A percentile compares a stretch with the other conserved stretches of the same genome.
These are phyloP conservation scores for Paramecium sonneborni DNA, from an alignment of 73 alveolate species.

Conservation along the genomic window DNA sequence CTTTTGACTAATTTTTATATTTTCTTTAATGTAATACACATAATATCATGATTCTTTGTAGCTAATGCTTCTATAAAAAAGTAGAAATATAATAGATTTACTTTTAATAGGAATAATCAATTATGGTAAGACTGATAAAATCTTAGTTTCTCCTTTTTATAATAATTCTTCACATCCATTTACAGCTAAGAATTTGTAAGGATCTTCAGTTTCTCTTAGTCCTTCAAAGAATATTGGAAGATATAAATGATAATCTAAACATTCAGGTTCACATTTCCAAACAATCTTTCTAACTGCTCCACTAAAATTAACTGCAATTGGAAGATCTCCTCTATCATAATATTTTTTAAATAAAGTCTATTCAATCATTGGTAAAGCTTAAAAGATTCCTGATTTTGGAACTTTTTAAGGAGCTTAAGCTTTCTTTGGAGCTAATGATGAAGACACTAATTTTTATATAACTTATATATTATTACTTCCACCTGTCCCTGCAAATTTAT, in stretches of 20 bases:
- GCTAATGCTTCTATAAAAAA: slow-evolving; percentile 86
- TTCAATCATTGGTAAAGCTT: slow-evolving; percentile 65
- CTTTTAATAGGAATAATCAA: slow-evolving; percentile 94
- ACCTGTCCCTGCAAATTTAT: slow-evolving; percentile 68
- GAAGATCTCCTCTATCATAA: slow-evolving; percentile 90
- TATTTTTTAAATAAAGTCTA: slow-evolving; percentile 77
- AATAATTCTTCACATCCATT: slow-evolving; percentile 93
- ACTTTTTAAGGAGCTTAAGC: slow-evolving; percentile 61
- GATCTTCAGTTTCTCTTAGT: slow-evolving; percentile 95
- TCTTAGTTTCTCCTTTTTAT: slow-evolving; percentile 88
- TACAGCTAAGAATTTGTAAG: slow-evolving; percentile 96
- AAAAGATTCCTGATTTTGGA: slow-evolving; percentile 59
- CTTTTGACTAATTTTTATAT: slow-evolving; percentile 89
- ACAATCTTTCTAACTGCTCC: slow-evolving; percentile 78
- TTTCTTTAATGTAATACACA: slow-evolving; percentile 92
- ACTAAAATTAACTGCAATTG: slow-evolving; percentile 80
- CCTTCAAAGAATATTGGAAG: slow-evolving; percentile 98
- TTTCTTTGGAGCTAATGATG: slow-evolving; percentile 69
- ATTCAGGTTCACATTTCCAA: slow-evolving; percentile 90
- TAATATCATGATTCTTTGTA: slow-evolving; percentile 94
- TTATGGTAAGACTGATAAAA: slow-evolving; percentile 96
- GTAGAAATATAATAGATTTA: slow-evolving; percentile 59
- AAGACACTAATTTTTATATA: slow-evolving; percentile 58
- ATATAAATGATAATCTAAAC: slow-evolving; percentile 92
- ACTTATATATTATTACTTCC: slow-evolving; percentile 54